phyloP scores from a whole-genome alignment of 495 filamentous ascomycete species.

The Penicillium alfredii region DNA sequence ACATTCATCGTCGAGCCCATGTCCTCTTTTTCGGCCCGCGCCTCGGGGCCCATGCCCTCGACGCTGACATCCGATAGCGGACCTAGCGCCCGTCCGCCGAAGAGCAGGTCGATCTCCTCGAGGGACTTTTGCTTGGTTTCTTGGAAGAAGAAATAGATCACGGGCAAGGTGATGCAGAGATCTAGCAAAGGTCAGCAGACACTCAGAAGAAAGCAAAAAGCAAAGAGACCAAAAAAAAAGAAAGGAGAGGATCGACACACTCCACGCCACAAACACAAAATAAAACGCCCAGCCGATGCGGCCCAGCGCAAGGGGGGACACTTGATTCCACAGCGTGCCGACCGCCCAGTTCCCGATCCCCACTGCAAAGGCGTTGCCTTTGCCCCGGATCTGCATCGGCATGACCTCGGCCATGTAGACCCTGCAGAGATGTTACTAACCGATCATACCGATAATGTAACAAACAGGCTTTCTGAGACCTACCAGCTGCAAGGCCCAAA shows the following conservation, averaged over 20 bases:
- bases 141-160: conserved; percentile 49
- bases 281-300: conserved; percentile 43
- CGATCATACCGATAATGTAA: too few species aligned
- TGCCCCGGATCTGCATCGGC: conserved; percentile 45
- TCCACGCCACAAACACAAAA: conserved; percentile 40
- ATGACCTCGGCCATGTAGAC: conserved; percentile 47
- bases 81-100: conserved; percentile 44
- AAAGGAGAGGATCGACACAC: too few species aligned
- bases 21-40: conserved; percentile 13
- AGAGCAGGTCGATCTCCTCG: conserved; percentile 53
- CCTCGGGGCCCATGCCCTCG: conserved; percentile 26
- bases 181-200: conserved; percentile 21
- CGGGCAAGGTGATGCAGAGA: conserved; percentile 26
- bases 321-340: conserved; percentile 45
- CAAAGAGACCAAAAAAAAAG: conserved; percentile 1
- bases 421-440: conserved; percentile 11
- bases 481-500: conserved; percentile 44
- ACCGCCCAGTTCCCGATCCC: conserved; percentile 47
- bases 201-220: not conserved
- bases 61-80: conserved; percentile 19
- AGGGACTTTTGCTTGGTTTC: conserved; percentile 51
- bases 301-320: conserved; percentile 43
- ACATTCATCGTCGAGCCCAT: conserved; percentile 11
- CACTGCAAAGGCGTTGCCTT: conserved; percentile 43
- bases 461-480: too few species aligned